A percentile compares a stretch with the other conserved stretches of the same genome.
Conservation (phyloP, 768 basidiomycete species). For the Sarcodon sp. region DNA sequence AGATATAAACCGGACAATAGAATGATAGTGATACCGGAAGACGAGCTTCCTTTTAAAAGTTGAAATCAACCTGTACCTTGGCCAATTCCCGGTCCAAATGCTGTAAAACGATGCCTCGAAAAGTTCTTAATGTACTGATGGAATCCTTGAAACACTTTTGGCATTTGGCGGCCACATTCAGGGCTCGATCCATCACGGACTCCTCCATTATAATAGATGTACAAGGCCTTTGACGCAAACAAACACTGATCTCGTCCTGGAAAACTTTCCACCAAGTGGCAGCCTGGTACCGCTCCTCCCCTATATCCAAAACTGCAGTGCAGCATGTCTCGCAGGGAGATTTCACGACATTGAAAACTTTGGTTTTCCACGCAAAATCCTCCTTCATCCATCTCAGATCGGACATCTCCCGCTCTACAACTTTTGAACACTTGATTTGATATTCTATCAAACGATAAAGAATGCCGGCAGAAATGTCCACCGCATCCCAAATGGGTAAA, state of each 20-base stretch:
- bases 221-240: not conserved
- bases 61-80: not conserved
- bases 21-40: too few species aligned
- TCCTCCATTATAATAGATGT: not conserved
- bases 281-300: not conserved
- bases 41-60: not conserved
- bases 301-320: not conserved
- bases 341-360: not conserved
- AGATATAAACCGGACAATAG: too few species aligned
- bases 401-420: not conserved
- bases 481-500: not conserved
- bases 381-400: slow-evolving; percentile 1
- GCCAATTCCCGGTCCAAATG: not conserved
- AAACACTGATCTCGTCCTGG: not conserved
- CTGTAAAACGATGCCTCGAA: not conserved
- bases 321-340: not conserved
- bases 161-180: not conserved
- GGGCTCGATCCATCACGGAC: not conserved
- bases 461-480: not conserved
- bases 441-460: slow-evolving; percentile 2
- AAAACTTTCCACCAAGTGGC: not conserved
- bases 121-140: not conserved
- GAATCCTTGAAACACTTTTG: not conserved
- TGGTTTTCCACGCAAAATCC: not conserved
- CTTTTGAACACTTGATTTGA: not conserved